phyloP scores from a whole-genome alignment of 805 yeast genomes.

The Teunomyces pallodes region DNA sequence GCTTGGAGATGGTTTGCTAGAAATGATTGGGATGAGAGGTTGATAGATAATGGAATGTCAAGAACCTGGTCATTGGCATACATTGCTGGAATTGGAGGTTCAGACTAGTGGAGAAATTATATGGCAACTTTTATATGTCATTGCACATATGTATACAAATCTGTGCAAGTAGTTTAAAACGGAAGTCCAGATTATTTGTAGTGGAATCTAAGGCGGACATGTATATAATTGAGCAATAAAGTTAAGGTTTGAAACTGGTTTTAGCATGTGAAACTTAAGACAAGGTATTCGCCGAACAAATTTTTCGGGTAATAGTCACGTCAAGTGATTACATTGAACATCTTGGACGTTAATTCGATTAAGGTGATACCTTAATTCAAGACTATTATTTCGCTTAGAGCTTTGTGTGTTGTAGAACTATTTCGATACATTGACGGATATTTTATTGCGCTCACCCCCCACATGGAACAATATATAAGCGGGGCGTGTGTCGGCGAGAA shows the following conservation, averaged over 20 bases:
- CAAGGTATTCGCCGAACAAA: neutral
- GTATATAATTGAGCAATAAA: neutral
- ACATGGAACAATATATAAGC: neutral
- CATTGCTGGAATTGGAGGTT: conserved; percentile 52
- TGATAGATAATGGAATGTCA: conserved; percentile 82
- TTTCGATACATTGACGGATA: neutral
- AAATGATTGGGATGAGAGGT: conserved; percentile 48
- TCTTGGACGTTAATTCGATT: neutral
- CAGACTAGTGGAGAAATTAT: neutral
- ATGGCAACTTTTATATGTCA: too few species aligned
- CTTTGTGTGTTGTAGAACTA: neutral
- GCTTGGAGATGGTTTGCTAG: conserved; percentile 47
- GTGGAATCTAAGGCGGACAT: too few species aligned
- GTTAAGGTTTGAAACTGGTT: neutral
- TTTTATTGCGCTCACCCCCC: neutral
- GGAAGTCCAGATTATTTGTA: neutral
- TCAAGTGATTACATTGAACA: neutral
- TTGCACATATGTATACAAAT: too few species aligned
- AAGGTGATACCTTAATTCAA: neutral
- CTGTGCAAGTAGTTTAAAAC: neutral
- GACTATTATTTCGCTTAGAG: neutral
- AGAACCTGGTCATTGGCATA: conserved; percentile 83
- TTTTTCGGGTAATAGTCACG: neutral
- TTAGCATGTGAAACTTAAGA: neutral
- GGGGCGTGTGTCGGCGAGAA: conserved; percentile 1